Evolutionary conservation across 2,329 filamentous ascomycete genomes (phyloP).

Genomic region (Paraconiothyrium brasiliense): DNA sequence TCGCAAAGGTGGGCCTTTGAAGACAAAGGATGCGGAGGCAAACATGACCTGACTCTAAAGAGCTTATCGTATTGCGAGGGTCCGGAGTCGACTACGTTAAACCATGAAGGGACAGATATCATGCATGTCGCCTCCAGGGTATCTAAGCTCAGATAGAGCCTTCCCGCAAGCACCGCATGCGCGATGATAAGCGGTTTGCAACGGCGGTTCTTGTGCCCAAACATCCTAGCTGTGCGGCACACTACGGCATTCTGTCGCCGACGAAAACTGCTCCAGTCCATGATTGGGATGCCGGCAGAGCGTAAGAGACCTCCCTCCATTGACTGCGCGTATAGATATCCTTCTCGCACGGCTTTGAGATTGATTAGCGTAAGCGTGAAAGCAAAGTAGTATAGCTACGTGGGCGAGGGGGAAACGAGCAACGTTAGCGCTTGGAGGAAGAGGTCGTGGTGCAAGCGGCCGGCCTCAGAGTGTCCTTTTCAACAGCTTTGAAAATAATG

Average conservation of each 20-base stretch:
- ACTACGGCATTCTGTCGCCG: background rate
- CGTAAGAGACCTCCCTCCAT: background rate
- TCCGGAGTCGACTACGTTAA: background rate
- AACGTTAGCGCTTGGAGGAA: background rate
- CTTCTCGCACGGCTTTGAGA: background rate
- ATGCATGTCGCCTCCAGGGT: background rate
- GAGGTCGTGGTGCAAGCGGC: background rate
- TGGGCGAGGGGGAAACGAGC: background rate
- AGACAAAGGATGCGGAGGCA: background rate
- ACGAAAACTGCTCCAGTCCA: background rate
- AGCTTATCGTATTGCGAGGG: slow-evolving; percentile 5
- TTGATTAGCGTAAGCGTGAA: background rate
- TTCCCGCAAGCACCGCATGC: background rate
- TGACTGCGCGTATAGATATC: background rate
- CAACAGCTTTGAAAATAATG: too few relatives aligned
- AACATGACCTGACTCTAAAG: slow-evolving; percentile 1
- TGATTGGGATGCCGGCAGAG: background rate
- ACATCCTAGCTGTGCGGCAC: background rate
- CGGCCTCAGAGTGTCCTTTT: background rate
- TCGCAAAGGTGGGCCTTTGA: background rate
- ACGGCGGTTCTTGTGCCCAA: background rate
- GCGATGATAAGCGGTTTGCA: slow-evolving; percentile 4
- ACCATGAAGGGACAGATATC: background rate
- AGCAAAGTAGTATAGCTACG: background rate
- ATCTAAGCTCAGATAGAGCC: background rate